Evolutionary conservation across 129 eudicot species (phyloP), one percentile per base, ranked within the genome.

Genomic region (Lactuca sativa): DNA sequence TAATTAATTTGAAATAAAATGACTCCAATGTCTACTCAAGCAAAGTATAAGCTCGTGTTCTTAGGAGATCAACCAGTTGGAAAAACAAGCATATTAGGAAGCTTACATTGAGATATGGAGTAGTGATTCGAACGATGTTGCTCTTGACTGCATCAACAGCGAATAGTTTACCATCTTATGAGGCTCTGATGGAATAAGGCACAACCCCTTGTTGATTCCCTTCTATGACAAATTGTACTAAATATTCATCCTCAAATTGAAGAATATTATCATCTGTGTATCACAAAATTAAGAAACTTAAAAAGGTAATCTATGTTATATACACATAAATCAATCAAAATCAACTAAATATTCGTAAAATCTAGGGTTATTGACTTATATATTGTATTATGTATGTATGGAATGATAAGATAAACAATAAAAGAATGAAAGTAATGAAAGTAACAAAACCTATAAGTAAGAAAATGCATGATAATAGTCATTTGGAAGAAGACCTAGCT

Each of bases 141-240:
- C 97, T 89, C 74, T 87, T 93, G 32, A 74, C 86, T 11, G 95
- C 84, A 90, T 93, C 98, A 54, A 89, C 98, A 62, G 95, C 97
- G 77, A 71, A 89, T 4, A 93, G 86, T 77, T 93, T 97, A 25
- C 98, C 98, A 67, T 93, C 98, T 54, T 81, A 90, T 4, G 96
- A 93, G 6, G 89, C 92, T 4, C 90, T 85, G 10, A 93, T 83
- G n/a, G 84, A 76, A 74, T 93, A 87, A 4, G 98, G 98, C 36
- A 86, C 81, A 62, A 86, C 90, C 13, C 98, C 98, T 53, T 89
- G 81, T 31, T 86, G 92, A 77, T 87, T 93, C 78, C 98, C 97
- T 81, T 85, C 92, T 5, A 89, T 95, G 40, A 89, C 86, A 30
- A 95, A 89, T 82, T 93, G 97, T 13, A 93, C 98, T 31, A 89